Evolutionary conservation across 1,284 basidiomycete species (phyloP), one percentile per base, ranked within the genome.

Genomic region (Hemileia vastatrix): DNA sequence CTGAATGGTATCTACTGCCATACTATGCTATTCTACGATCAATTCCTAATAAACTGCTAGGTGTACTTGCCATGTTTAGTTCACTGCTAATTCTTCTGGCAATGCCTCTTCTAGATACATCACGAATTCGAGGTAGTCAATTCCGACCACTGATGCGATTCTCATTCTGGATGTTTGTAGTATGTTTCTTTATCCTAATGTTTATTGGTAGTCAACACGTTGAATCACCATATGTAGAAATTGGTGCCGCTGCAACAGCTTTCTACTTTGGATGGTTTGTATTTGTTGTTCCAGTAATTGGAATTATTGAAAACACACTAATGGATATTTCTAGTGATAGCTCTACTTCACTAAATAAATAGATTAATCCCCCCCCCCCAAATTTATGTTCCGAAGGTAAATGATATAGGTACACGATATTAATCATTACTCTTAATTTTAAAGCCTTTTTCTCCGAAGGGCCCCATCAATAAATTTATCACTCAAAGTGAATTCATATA

Each of bases 191-290:
- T 64, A 57, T 72, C 27, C 67, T 73, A 59, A 66, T 67, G 60
- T 73, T 66, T 55, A 67, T 73, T 55, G 72, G 70, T 23, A 62
- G 57, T 49, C 66, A 73, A 71, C 73, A 75, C 64, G 71, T 73
- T 68, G 73, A 71, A 62, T 67, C 65, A 49, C 74, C 71, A 54
- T 74, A 70, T 66, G 65, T 69, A 51, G 66, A 66, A 67, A 66
- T 73, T 64, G 73, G 71, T 56, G 64, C 65, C 49, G 64, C 62
- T 47, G 65, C 65, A 58, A 68, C 67, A 52, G 67, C 53, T 18
- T 69, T 50, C 57, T 69, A 69, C 51, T 69, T 69, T 55, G 57
- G 60, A 15, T 69, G 65, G 65, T 69, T 69, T 45, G n/a, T 69
- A 45, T n/a, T 69, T 15, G 58, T 69, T 43, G 59, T 67, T 45